These are phyloP conservation scores for Lachnellula hyalina DNA, from an alignment of 2,329 filamentous ascomycete species.

Conservation along the genomic window DNA sequence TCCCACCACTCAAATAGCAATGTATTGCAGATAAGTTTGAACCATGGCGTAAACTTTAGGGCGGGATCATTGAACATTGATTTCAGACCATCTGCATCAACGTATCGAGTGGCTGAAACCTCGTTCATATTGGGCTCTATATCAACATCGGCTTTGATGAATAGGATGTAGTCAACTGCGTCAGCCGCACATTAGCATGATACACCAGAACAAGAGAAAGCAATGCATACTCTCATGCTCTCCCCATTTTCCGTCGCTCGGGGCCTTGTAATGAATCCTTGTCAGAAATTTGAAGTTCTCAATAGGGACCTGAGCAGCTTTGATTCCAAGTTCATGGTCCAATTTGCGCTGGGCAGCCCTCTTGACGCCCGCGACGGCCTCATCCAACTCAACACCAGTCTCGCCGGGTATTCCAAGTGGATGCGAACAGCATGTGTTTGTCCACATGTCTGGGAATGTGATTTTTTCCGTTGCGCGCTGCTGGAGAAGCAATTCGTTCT, in stretches of 20 bases:
- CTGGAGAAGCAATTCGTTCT: slow-evolving; percentile 89
- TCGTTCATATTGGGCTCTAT: slow-evolving; percentile 81
- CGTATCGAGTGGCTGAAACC: slow-evolving; percentile 78
- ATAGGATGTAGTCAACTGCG: slow-evolving; percentile 94
- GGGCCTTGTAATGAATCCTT: slow-evolving; percentile 95
- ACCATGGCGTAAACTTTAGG: slow-evolving; percentile 94
- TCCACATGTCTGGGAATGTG: slow-evolving; percentile 99
- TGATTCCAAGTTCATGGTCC: slow-evolving; percentile 91
- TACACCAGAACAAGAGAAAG: not conserved
- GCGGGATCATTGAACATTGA: slow-evolving; percentile 74
- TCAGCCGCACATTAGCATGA: slow-evolving; percentile 10
- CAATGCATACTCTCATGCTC: slow-evolving; percentile 84
- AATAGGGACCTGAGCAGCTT: slow-evolving; percentile 78
- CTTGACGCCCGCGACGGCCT: slow-evolving; percentile 81
- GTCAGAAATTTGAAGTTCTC: slow-evolving; percentile 93
- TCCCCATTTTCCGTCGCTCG: slow-evolving; percentile 96
- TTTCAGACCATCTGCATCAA: slow-evolving; percentile 76
- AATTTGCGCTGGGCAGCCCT: slow-evolving; percentile 89
- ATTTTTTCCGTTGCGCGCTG: slow-evolving; percentile 97
- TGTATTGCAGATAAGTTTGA: slow-evolving; percentile 96
- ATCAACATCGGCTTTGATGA: slow-evolving; percentile 92
- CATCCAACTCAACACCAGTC: slow-evolving; percentile 75
- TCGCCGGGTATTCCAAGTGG: slow-evolving; percentile 87
- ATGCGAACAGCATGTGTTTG: slow-evolving; percentile 98
- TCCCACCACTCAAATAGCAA: slow-evolving; percentile 99